These are phyloP conservation scores for Tuber melanosporum DNA, from an alignment of 495 filamentous ascomycete species.

Conservation along the genomic window DNA sequence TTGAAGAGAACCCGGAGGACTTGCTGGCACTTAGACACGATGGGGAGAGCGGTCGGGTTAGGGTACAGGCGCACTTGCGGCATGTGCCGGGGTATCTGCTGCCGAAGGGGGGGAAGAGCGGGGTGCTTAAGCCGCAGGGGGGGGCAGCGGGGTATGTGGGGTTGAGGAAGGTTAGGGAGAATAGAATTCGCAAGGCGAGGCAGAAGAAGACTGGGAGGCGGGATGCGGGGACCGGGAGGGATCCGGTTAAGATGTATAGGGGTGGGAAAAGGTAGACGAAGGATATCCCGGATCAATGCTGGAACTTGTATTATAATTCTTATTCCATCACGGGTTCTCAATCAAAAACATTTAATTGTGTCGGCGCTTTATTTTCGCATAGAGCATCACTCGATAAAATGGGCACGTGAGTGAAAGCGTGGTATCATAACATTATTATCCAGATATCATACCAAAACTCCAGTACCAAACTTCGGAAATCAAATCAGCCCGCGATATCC, in stretches of 20 bases:
- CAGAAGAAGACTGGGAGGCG: slow-evolving; percentile 51
- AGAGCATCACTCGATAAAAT: neutral
- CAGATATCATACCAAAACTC: too few species aligned
- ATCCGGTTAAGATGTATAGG: slow-evolving; percentile 90
- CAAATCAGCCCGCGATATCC: neutral
- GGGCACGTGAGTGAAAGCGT: neutral
- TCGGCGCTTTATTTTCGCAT: neutral
- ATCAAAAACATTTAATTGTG: neutral
- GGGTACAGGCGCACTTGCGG: slow-evolving; percentile 81
- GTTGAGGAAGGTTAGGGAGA: slow-evolving; percentile 64
- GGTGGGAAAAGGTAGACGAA: slow-evolving; percentile 44
- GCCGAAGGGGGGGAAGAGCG: slow-evolving; percentile 64
- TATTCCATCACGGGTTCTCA: neutral
- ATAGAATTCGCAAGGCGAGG: slow-evolving; percentile 67
- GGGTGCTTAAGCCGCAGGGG: slow-evolving; percentile 25
- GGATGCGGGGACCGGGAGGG: slow-evolving; percentile 56
- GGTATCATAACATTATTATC: neutral
- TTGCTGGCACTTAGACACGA: slow-evolving; percentile 84
- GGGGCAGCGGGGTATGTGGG: slow-evolving; percentile 66
- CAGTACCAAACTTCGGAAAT: too few species aligned
- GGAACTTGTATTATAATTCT: neutral
- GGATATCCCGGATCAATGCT: neutral
- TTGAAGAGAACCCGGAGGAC: slow-evolving; percentile 92
- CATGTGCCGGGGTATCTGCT: slow-evolving; percentile 94
- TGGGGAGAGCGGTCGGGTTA: slow-evolving; percentile 69